Conservation (phyloP, 129 eudicot species). For the Centaurea solstitialis region DNA sequence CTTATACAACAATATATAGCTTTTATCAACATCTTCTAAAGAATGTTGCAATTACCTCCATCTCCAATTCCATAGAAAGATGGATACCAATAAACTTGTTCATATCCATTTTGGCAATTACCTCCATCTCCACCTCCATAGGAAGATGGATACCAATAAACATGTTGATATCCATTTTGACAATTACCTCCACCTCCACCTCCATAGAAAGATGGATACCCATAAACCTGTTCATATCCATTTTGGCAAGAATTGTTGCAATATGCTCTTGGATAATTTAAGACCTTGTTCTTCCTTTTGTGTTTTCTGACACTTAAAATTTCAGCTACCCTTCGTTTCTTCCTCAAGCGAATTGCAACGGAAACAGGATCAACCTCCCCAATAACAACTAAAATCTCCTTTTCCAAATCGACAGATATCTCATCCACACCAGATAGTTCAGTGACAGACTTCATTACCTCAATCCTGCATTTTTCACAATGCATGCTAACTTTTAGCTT, state of each 20-base stretch:
- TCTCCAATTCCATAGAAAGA: too few relatives aligned
- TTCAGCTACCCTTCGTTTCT: slow-evolving; percentile 19
- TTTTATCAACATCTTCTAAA: not conserved
- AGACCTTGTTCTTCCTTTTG: slow-evolving; percentile 5
- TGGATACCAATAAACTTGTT: too few relatives aligned
- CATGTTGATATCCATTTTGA: slow-evolving; percentile 2
- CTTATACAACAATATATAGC: not conserved
- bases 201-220: too few relatives aligned
- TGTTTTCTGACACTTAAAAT: slow-evolving; percentile 29
- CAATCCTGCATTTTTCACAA: slow-evolving; percentile 35
- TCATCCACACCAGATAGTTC: slow-evolving; percentile 24
- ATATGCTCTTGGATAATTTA: not conserved
- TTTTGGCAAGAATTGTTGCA: not conserved
- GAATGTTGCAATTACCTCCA: slow-evolving; percentile 27
- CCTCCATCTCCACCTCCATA: not conserved
- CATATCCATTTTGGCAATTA: too few relatives aligned
- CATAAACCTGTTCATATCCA: not conserved
- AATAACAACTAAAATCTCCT: slow-evolving; percentile 27
- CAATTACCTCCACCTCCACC: too few relatives aligned
- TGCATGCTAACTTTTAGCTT: slow-evolving; percentile 33
- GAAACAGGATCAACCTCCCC: slow-evolving; percentile 38
- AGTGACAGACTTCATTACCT: slow-evolving; percentile 19
- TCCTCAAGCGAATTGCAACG: slow-evolving; percentile 32
- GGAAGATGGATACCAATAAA: not conserved
- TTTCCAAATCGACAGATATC: slow-evolving; percentile 23